These are phyloP conservation scores for Neospermospora avenae DNA, from an alignment of 2,329 filamentous ascomycete genomes.

Conservation along the genomic window DNA sequence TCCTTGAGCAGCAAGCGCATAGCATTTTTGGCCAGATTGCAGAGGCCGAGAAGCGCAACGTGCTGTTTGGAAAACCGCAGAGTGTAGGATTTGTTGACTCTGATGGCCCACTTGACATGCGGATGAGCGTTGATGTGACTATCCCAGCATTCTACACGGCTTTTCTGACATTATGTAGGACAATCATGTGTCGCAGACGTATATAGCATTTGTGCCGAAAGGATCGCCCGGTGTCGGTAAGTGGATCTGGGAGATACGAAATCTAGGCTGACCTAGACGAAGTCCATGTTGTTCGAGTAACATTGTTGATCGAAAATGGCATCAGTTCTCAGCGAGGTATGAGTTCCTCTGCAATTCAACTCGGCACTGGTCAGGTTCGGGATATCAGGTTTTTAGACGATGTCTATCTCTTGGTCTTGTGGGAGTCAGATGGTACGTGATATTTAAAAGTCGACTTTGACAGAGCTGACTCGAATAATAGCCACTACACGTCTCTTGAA, in stretches of 20 bases:
- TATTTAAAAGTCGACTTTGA: neutral
- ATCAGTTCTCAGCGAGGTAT: conserved; percentile 29
- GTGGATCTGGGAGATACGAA: conserved; percentile 3
- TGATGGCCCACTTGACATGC: conserved; percentile 28
- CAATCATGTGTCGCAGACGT: conserved; percentile 14
- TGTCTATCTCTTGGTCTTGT: conserved; percentile 30
- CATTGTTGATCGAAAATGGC: conserved; percentile 31
- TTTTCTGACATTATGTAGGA: conserved; percentile 17
- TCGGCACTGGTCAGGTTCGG: conserved; percentile 32
- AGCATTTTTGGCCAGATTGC: conserved; percentile 65
- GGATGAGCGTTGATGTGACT: conserved; percentile 27
- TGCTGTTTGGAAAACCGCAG: conserved; percentile 58
- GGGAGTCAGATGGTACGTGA: conserved; percentile 28
- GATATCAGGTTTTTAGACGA: conserved; percentile 34
- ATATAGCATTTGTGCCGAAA: conserved; percentile 30
- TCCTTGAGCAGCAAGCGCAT: conserved; percentile 56
- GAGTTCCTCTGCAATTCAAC: conserved; percentile 23
- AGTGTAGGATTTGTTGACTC: conserved; percentile 21
- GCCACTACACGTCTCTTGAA: conserved; percentile 25
- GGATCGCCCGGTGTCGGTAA: conserved; percentile 22
- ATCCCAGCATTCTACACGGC: neutral
- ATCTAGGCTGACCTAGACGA: conserved; percentile 3
- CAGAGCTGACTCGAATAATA: conserved; percentile 7
- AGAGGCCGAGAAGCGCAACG: conserved; percentile 64
- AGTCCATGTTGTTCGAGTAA: conserved; percentile 33